phyloP scores from a whole-genome alignment of 495 filamentous ascomycete genomes.

The Penicillium dipodomyicola region DNA sequence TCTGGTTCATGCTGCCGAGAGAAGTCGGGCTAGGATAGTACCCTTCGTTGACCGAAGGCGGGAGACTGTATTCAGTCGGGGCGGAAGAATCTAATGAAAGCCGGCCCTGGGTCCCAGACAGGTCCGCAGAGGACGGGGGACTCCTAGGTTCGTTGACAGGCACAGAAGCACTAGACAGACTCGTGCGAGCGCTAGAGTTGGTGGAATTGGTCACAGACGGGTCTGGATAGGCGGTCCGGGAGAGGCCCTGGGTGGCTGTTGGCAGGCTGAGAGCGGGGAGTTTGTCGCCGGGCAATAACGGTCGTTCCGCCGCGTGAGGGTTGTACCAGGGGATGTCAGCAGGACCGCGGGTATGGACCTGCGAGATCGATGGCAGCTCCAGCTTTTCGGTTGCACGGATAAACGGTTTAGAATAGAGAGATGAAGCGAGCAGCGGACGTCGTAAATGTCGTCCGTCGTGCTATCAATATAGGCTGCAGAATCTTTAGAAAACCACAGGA shows the following conservation, averaged over 20 bases:
- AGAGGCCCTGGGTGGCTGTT: slow-evolving; percentile 55
- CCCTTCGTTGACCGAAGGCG: slow-evolving; percentile 33
- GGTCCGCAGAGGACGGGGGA: slow-evolving; percentile 36
- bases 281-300: slow-evolving; percentile 70
- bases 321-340: slow-evolving; percentile 76
- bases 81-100: slow-evolving; percentile 39
- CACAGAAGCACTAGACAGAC: slow-evolving; percentile 38
- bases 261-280: slow-evolving; percentile 73
- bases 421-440: slow-evolving; percentile 29
- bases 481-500: slow-evolving; percentile 6
- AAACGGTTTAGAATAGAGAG: slow-evolving; percentile 38
- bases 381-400: slow-evolving; percentile 82
- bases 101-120: slow-evolving; percentile 37
- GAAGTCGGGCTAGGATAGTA: slow-evolving; percentile 41
- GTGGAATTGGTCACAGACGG: slow-evolving; percentile 22
- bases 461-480: slow-evolving; percentile 15
- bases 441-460: slow-evolving; percentile 28
- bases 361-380: slow-evolving; percentile 93
- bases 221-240: slow-evolving; percentile 51
- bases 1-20: slow-evolving; percentile 80
- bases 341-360: slow-evolving; percentile 86
- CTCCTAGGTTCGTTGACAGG: slow-evolving; percentile 35
- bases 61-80: slow-evolving; percentile 31
- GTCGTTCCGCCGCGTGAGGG: slow-evolving; percentile 65
- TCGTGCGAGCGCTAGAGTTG: slow-evolving; percentile 38